These are phyloP conservation scores for Plectranthus barbatus DNA, from an alignment of 257 asterid species.

Conservation along the genomic window DNA sequence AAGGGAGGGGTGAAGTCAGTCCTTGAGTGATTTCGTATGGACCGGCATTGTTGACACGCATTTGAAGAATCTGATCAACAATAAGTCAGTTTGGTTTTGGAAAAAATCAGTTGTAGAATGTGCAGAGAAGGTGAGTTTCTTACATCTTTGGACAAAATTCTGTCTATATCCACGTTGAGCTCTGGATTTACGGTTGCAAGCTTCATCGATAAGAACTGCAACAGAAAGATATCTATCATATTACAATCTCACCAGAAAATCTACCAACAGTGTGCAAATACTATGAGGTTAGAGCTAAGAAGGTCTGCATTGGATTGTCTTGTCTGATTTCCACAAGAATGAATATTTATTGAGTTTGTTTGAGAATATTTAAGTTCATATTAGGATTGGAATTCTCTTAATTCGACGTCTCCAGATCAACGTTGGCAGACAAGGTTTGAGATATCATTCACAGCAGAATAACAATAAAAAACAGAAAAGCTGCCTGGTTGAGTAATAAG, in stretches of 20 bases:
- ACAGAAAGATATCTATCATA: constrained; percentile 5
- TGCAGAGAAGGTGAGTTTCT: constrained; percentile 14
- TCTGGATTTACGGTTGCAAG: constrained; percentile 84
- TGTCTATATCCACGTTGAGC: constrained; percentile 54
- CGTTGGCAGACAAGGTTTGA: no score
- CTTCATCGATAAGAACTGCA: constrained; percentile 89
- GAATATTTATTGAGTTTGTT: not conserved
- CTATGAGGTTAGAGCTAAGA: not conserved
- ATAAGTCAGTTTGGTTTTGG: not conserved
- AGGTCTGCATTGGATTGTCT: not conserved
- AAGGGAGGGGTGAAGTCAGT: constrained; percentile 40
- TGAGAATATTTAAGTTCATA: not conserved
- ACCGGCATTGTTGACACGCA: constrained; percentile 37
- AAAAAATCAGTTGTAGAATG: not conserved
- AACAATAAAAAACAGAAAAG: no score
- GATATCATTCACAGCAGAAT: no score
- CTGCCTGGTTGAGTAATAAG: no score
- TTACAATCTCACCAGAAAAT: not conserved
- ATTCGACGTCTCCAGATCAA: no score
- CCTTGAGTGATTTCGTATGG: constrained; percentile 17
- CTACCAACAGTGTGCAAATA: no score
- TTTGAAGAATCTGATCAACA: constrained; percentile 49
- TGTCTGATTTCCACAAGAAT: not conserved
- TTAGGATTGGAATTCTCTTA: no score
- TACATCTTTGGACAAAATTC: constrained; percentile 67